Conservation (phyloP, 2,329 filamentous ascomycete genomes). For the Trichoderma hamatum region DNA sequence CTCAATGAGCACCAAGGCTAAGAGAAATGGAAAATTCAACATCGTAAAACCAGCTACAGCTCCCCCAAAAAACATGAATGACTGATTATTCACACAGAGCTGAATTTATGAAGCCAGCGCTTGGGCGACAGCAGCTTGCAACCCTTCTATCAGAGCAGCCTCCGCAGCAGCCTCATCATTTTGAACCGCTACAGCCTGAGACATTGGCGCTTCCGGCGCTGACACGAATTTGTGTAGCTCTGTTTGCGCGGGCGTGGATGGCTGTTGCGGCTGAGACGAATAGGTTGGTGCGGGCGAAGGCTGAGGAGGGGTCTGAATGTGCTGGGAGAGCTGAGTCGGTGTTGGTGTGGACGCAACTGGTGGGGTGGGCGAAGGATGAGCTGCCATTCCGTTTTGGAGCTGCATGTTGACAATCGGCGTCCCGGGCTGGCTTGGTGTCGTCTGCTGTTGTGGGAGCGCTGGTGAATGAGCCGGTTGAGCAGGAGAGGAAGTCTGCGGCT, state of each 20-base stretch:
- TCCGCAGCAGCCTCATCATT: conserved; percentile 42
- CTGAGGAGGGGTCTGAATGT: conserved; percentile 5
- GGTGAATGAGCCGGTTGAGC: not conserved
- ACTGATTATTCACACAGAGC: not conserved
- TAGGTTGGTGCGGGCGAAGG: conserved; percentile 29
- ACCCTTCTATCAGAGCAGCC: conserved; percentile 41
- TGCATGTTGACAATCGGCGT: conserved; percentile 6
- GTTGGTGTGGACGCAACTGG: conserved; percentile 22
- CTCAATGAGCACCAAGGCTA: not conserved
- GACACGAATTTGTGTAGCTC: conserved; percentile 29
- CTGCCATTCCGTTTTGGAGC: conserved; percentile 10
- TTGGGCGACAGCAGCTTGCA: conserved; percentile 42
- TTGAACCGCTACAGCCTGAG: conserved; percentile 30
- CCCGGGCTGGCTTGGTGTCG: conserved; percentile 22
- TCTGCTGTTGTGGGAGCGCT: conserved; percentile 9
- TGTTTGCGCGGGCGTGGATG: conserved; percentile 24
- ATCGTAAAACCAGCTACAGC: not conserved
- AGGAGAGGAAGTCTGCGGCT: not conserved
- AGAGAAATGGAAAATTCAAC: not conserved
- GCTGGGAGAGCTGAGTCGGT: conserved; percentile 23
- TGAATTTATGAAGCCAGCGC: conserved; percentile 29
- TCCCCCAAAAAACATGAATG: not conserved
- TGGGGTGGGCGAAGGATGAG: conserved; percentile 24
- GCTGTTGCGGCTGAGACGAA: conserved; percentile 26
- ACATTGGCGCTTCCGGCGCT: conserved; percentile 33